Conservation (phyloP, 495 filamentous ascomycete genomes). For the Xanthoparmelia taractica region DNA sequence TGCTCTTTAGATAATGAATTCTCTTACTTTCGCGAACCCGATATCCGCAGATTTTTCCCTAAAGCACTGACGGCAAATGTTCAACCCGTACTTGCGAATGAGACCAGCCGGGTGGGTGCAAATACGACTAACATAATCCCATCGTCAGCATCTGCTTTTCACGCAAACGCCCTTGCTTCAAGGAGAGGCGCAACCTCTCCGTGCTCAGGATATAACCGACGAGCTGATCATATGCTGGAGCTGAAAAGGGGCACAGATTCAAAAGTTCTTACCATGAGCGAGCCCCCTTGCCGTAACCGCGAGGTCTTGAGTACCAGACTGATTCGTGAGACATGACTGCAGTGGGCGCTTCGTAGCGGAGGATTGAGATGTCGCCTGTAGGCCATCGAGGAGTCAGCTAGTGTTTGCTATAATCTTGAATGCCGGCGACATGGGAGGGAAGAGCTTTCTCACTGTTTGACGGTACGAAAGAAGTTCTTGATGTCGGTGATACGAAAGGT, state of each 20-base stretch:
- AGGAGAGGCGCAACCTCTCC: not conserved
- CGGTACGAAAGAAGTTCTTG: not conserved
- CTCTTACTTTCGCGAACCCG: slow-evolving; percentile 91
- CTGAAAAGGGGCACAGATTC: not conserved
- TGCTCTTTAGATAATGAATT: not conserved
- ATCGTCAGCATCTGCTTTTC: slow-evolving; percentile 4
- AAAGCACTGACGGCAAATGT: slow-evolving; percentile 99
- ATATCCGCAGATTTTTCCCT: slow-evolving; percentile 93
- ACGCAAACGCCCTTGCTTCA: not conserved
- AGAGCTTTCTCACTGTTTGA: not conserved
- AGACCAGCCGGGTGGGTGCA: slow-evolving; percentile 82
- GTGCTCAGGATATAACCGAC: not conserved
- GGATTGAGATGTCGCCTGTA: not conserved
- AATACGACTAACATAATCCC: slow-evolving; percentile 57
- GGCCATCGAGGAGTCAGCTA: not conserved
- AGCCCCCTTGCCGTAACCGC: slow-evolving; percentile 91
- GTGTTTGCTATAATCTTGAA: too few relatives aligned
- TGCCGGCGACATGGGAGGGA: not conserved
- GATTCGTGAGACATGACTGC: slow-evolving; percentile 95
- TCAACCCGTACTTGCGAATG: slow-evolving; percentile 88
- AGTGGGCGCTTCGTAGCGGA: slow-evolving; percentile 28
- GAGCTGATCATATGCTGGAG: not conserved
- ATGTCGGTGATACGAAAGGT: not conserved
- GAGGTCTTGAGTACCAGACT: slow-evolving; percentile 97
- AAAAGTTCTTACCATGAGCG: slow-evolving; percentile 64